Percentiles rank a stretch among this genome's conserved stretches.
phyloP scores from a whole-genome alignment of 129 eudicot species.

The Artemisia annua region DNA sequence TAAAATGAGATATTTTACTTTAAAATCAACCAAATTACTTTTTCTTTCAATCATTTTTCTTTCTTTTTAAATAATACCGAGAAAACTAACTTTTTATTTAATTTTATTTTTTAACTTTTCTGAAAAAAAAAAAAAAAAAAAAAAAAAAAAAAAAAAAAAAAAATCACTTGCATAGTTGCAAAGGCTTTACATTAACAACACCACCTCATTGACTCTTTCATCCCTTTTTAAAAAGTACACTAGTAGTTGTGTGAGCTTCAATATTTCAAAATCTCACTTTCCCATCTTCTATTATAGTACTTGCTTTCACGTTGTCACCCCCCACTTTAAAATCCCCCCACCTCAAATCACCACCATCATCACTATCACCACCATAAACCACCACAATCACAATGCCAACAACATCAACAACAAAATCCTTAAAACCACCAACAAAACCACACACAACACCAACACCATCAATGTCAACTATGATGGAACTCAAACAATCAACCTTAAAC shows the following conservation, averaged over 20 bases:
- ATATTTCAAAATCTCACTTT: conserved; percentile 17
- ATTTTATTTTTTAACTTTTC: too few relatives aligned
- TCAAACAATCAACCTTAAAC: conserved; percentile 68
- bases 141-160: too few relatives aligned
- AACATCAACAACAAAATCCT: conserved; percentile 52
- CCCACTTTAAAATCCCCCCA: conserved; percentile 14
- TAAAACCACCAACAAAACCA: conserved; percentile 59
- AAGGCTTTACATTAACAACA: neutral
- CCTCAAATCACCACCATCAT: neutral
- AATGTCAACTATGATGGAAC: conserved; percentile 72
- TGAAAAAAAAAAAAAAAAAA: too few relatives aligned
- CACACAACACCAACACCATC: conserved; percentile 38
- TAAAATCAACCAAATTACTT: too few relatives aligned
- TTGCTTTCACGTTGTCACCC: conserved; percentile 36
- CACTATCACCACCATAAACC: too few relatives aligned
- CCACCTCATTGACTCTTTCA: neutral
- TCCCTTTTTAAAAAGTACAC: neutral
- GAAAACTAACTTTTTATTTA: too few relatives aligned
- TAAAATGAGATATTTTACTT: too few relatives aligned
- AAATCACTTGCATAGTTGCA: neutral
- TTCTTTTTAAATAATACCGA: too few relatives aligned
- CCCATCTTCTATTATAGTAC: neutral
- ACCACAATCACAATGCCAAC: conserved; percentile 13
- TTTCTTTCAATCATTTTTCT: too few relatives aligned
- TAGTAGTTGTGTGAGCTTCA: neutral